Conservation (phyloP, 1,139 yeast genomes). For the Kluyveromyces sp. region DNA sequence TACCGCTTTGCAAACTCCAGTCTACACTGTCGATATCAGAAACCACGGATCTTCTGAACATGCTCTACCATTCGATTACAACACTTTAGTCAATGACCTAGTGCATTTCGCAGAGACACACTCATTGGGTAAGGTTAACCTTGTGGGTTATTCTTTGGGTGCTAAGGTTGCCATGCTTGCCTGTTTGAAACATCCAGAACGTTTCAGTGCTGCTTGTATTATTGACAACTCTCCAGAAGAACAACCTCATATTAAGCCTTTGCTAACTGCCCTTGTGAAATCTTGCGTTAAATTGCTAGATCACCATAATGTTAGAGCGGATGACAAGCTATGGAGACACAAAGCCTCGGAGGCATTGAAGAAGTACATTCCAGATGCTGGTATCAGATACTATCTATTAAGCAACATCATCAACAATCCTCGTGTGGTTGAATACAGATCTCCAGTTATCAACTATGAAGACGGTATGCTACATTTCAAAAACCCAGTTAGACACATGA, state of each 20-base stretch:
- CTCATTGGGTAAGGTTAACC: conserved; percentile 27
- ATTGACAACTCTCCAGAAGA: conserved; percentile 43
- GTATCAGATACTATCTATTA: conserved; percentile 28
- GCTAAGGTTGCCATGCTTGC: conserved; percentile 46
- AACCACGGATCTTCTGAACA: conserved; percentile 43
- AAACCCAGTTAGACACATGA: conserved; percentile 29
- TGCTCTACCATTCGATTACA: conserved; percentile 39
- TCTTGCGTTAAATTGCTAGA: conserved; percentile 21
- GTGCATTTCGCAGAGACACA: conserved; percentile 30
- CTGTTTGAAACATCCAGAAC: conserved; percentile 35
- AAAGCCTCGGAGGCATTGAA: conserved; percentile 25
- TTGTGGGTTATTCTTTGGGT: conserved; percentile 50
- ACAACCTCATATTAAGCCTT: conserved; percentile 24
- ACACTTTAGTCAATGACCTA: conserved; percentile 38
- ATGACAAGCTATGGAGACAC: conserved; percentile 31
- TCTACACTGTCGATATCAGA: conserved; percentile 40
- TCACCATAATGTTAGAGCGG: conserved; percentile 18
- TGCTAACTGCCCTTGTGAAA: conserved; percentile 22
- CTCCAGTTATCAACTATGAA: conserved; percentile 23
- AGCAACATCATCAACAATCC: conserved; percentile 20
- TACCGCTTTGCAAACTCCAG: conserved; percentile 29
- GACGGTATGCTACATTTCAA: conserved; percentile 25
- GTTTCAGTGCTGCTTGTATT: conserved; percentile 36
- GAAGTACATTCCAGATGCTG: conserved; percentile 26
- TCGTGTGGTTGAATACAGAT: conserved; percentile 10